Percentiles rank a stretch among this genome's conserved stretches.
Evolutionary conservation across 2,329 filamentous ascomycete genomes (phyloP).

Genomic region (Daldinia sp.): DNA sequence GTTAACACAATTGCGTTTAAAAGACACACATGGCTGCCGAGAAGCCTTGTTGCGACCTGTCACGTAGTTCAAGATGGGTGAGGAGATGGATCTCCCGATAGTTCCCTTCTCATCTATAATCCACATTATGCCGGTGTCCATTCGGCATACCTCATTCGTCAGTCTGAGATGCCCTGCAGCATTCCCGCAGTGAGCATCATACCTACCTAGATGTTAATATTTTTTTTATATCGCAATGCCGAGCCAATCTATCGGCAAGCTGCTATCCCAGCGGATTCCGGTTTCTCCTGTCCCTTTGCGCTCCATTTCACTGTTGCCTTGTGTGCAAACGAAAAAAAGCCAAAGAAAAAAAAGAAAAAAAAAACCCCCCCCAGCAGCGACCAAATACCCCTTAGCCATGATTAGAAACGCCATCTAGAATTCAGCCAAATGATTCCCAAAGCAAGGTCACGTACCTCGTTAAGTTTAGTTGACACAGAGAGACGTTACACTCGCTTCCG

Average conservation of each 20-base stretch:
- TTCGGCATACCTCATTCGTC: constrained; percentile 37
- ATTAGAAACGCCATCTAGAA: constrained; percentile 1
- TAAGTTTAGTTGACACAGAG: constrained; percentile 19
- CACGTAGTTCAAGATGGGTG: constrained; percentile 38
- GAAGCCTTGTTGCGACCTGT: constrained; percentile 34
- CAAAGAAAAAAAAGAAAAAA: too few relatives aligned
- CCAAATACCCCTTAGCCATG: not conserved
- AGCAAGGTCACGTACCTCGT: constrained; percentile 15
- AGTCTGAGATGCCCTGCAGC: constrained; percentile 25
- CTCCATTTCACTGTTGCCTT: constrained; percentile 4
- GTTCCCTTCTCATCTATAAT: constrained; percentile 33
- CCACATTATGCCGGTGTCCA: constrained; percentile 34
- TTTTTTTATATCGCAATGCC: constrained; percentile 31
- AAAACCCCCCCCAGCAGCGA: not conserved
- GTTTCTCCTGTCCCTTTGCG: not conserved
- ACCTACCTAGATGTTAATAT: constrained; percentile 15
- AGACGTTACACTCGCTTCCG: constrained; percentile 38
- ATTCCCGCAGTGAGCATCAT: constrained; percentile 27
- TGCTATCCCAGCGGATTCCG: not conserved
- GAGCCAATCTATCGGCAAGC: constrained; percentile 22
- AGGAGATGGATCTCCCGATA: constrained; percentile 38
- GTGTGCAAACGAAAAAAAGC: constrained; percentile 19
- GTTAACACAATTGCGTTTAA: constrained; percentile 17
- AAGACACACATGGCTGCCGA: constrained; percentile 9
- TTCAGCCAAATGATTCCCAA: constrained; percentile 13